Conservation (phyloP, 306 rosid genomes). For the Senna tora region DNA sequence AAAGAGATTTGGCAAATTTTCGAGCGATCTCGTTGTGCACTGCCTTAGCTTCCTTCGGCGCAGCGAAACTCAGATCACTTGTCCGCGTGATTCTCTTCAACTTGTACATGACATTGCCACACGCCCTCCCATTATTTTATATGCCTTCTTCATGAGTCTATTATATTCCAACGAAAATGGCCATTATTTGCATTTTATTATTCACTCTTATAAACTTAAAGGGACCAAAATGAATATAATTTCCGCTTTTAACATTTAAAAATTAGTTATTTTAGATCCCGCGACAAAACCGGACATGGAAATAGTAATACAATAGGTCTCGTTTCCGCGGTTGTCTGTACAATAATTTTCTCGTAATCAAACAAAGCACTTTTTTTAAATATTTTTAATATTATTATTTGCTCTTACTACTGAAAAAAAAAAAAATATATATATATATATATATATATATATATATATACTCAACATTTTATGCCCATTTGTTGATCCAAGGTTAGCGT, state of each 20-base stretch:
- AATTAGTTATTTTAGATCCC: slow-evolving; percentile 37
- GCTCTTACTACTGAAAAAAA: too few species aligned
- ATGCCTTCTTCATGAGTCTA: background rate
- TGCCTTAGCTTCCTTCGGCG: slow-evolving; percentile 33
- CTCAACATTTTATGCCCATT: background rate
- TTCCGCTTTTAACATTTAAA: slow-evolving; percentile 23
- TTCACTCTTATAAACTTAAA: background rate
- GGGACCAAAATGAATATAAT: background rate
- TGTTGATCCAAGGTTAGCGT: background rate
- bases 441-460: too few species aligned
- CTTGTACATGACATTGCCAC: background rate
- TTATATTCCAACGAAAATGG: background rate
- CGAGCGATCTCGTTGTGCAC: slow-evolving; percentile 43
- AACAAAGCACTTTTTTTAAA: background rate
- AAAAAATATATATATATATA: too few species aligned
- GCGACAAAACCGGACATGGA: slow-evolving; percentile 10
- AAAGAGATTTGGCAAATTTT: slow-evolving; percentile 15
- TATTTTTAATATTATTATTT: background rate
- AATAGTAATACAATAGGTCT: background rate
- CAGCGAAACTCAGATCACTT: slow-evolving; percentile 31
- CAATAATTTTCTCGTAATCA: background rate
- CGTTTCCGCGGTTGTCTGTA: background rate
- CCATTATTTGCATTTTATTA: background rate
- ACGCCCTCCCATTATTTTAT: slow-evolving; percentile 34
- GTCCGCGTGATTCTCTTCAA: slow-evolving; percentile 41